Percentiles rank a stretch among this genome's conserved stretches.
These are phyloP conservation scores for Carex parvula DNA, from an alignment of 176 grass and related monocot genomes.

Conservation along the genomic window DNA sequence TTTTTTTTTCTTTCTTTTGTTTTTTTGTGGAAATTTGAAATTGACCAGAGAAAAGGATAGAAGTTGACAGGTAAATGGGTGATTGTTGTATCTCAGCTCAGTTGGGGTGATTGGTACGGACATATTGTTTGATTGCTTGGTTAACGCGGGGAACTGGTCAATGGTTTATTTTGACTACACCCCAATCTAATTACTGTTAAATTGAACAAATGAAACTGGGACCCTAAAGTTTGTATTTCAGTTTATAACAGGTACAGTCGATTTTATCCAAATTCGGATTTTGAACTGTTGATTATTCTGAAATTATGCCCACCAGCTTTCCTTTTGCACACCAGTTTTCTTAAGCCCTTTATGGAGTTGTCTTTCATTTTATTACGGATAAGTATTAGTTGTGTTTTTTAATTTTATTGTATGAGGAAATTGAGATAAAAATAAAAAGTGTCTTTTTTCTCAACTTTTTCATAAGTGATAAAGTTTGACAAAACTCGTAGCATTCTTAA, in stretches of 20 bases:
- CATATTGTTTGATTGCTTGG: slow-evolving; percentile 17
- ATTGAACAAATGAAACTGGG: not conserved
- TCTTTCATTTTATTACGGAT: not conserved
- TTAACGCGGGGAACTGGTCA: not conserved
- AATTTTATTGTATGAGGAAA: slow-evolving; percentile 6
- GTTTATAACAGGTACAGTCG: not conserved
- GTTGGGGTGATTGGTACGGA: not conserved
- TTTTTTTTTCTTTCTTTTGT: not conserved
- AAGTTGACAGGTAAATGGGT: slow-evolving; percentile 1
- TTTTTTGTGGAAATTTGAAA: slow-evolving; percentile 9
- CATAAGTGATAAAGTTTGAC: not conserved
- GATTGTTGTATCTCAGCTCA: not conserved
- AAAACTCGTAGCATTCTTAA: not conserved
- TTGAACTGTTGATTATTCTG: not conserved
- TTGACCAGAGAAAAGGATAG: not conserved
- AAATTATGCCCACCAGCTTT: not conserved
- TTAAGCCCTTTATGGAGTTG: not conserved
- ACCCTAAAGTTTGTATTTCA: not conserved
- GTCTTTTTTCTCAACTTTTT: not conserved
- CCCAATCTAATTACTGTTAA: not conserved
- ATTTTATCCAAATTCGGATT: not conserved
- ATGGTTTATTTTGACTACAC: slow-evolving; percentile 14
- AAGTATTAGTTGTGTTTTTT: not conserved
- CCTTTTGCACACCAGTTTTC: not conserved
- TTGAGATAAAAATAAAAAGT: not conserved